A percentile compares a stretch with the other conserved stretches of the same genome.
phyloP scores from a whole-genome alignment of 768 basidiomycete species.

The Epithele typhae region DNA sequence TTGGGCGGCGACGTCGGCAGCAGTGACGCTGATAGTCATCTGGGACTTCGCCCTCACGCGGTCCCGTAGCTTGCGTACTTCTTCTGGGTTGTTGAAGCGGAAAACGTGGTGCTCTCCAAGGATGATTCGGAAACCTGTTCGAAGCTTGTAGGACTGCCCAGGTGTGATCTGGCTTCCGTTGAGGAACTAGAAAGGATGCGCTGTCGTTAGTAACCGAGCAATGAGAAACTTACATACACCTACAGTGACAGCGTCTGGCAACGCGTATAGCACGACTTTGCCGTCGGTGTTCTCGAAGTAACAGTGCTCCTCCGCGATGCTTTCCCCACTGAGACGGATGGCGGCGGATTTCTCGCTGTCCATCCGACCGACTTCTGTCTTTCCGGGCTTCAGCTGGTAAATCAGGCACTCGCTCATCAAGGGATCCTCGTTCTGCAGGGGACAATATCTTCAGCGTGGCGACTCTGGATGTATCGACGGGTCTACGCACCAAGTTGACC shows the following conservation, averaged over 20 bases:
- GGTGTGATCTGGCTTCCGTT: conserved; percentile 87
- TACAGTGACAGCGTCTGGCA: conserved; percentile 81
- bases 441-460: too few relatives aligned
- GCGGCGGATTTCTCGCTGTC: conserved; percentile 79
- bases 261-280: conserved; percentile 75
- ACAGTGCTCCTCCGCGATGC: conserved; percentile 91
- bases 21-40: conserved; percentile 60
- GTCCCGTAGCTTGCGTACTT: conserved; percentile 88
- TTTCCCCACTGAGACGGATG: conserved; percentile 89
- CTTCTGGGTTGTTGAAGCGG: conserved; percentile 93
- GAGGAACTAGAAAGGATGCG: conserved; percentile 56
- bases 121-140: conserved; percentile 95
- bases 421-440: conserved; percentile 49
- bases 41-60: conserved; percentile 71
- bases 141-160: conserved; percentile 76
- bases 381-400: conserved; percentile 87
- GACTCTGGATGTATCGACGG: neutral
- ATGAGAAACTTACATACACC: conserved; percentile 25
- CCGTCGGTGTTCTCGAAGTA: conserved; percentile 84
- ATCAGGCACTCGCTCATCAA: conserved; percentile 95
- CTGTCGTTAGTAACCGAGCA: neutral
- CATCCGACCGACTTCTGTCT: conserved; percentile 83
- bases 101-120: conserved; percentile 98
- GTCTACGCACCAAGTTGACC: conserved; percentile 78
- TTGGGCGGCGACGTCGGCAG: conserved; percentile 56